A percentile compares a stretch with the other conserved stretches of the same genome.
These are phyloP conservation scores for Monosporascus sp. DNA, from an alignment of 2,329 filamentous ascomycete species.

Conservation along the genomic window DNA sequence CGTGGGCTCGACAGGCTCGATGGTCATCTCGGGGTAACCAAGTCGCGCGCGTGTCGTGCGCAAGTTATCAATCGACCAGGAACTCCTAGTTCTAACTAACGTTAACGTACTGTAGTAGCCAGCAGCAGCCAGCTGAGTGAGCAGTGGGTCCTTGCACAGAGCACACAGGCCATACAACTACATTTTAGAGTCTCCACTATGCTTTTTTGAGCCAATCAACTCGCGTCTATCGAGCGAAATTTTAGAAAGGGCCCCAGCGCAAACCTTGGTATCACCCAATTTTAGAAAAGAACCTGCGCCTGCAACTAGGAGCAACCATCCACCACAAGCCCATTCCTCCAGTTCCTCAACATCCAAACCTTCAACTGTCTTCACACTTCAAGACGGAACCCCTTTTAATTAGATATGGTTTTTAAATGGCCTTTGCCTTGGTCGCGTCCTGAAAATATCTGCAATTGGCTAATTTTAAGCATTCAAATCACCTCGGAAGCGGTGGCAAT, in stretches of 20 bases:
- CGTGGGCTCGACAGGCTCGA: not conserved
- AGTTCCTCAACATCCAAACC: slow-evolving; percentile 21
- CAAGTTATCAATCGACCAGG: not conserved
- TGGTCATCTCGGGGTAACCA: not conserved
- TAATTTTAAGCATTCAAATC: slow-evolving; percentile 12
- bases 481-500: slow-evolving; percentile 2
- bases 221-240: not conserved
- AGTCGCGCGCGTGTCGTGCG: not conserved
- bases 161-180: not conserved
- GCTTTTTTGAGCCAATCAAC: not conserved
- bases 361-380: slow-evolving; percentile 7
- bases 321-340: slow-evolving; percentile 3
- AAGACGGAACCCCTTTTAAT: slow-evolving; percentile 2
- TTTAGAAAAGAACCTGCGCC: slow-evolving; percentile 4
- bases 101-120: too few species aligned
- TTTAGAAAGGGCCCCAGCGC: not conserved
- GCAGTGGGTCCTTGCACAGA: not conserved
- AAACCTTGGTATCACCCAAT: slow-evolving; percentile 16
- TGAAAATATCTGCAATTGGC: slow-evolving; percentile 13
- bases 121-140: not conserved
- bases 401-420: slow-evolving; percentile 3
- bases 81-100: too few species aligned
- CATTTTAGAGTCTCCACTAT: not conserved
- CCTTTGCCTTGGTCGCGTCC: slow-evolving; percentile 15
- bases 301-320: not conserved